Conservation (phyloP, 2,329 filamentous ascomycete species). For the Podosphaera xanthii region DNA sequence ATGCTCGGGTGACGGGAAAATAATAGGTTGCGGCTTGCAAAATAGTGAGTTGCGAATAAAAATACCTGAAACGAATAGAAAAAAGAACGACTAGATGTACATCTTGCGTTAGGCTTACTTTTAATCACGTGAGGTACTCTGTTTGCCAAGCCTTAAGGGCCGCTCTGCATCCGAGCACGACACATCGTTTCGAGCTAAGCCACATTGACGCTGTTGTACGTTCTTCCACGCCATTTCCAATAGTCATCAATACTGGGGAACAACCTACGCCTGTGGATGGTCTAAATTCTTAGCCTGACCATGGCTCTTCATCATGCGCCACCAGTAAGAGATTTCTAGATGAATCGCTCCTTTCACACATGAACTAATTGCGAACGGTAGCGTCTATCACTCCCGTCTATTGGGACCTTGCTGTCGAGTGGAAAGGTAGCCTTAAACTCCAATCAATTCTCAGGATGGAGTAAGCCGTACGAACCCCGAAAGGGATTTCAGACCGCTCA, state of each 20-base stretch:
- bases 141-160: not conserved
- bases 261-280: not conserved
- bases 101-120: too few relatives aligned
- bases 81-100: not conserved
- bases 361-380: not conserved
- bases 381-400: not conserved
- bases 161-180: too few relatives aligned
- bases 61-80: not conserved
- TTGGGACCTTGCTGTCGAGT: not conserved
- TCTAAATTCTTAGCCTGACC: not conserved
- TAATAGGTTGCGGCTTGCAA: too few relatives aligned
- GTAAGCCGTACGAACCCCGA: not conserved
- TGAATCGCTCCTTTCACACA: not conserved
- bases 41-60: not conserved
- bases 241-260: not conserved
- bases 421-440: not conserved
- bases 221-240: not conserved
- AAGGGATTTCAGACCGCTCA: not conserved
- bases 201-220: not conserved
- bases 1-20: too few relatives aligned
- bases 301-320: constrained; percentile 13
- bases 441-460: not conserved
- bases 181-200: not conserved
- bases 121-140: too few relatives aligned
- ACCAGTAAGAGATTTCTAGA: constrained; percentile 7